These are phyloP conservation scores for Macadamia integrifolia DNA, from an alignment of 164 flowering plant species.

Conservation along the genomic window DNA sequence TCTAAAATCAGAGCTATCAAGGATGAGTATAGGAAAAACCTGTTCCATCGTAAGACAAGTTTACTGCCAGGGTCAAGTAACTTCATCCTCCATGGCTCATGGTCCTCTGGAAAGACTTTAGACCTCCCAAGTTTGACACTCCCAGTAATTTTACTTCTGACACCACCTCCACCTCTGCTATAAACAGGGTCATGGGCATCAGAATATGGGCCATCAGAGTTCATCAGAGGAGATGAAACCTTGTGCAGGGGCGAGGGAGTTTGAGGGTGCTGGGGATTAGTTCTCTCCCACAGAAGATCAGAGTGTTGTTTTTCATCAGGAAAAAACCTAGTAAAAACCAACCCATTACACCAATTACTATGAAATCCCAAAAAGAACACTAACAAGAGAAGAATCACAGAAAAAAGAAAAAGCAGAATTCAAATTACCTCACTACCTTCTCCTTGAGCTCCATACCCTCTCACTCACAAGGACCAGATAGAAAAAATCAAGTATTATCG, in stretches of 20 bases:
- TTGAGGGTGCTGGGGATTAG: slow-evolving; percentile 21
- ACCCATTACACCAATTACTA: slow-evolving; percentile 5
- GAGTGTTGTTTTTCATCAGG: slow-evolving; percentile 39
- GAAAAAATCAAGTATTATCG: no score
- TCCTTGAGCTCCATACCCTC: slow-evolving; percentile 43
- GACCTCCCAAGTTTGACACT: slow-evolving; percentile 28
- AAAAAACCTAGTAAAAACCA: slow-evolving; percentile 43
- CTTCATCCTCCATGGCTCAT: slow-evolving; percentile 43
- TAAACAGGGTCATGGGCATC: no score
- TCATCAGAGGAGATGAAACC: slow-evolving; percentile 31
- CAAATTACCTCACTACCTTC: slow-evolving; percentile 51
- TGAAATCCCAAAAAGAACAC: not conserved
- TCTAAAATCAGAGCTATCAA: slow-evolving; percentile 83
- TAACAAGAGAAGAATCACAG: not conserved
- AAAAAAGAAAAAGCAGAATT: slow-evolving; percentile 5
- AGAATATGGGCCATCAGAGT: slow-evolving; percentile 11
- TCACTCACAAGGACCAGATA: not conserved
- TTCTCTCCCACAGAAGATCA: slow-evolving; percentile 28
- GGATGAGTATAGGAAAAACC: slow-evolving; percentile 65
- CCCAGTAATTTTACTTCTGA: slow-evolving; percentile 25
- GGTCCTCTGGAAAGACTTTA: slow-evolving; percentile 49
- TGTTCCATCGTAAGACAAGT: slow-evolving; percentile 67
- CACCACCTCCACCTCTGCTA: slow-evolving; percentile 12
- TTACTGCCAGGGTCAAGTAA: slow-evolving; percentile 84
- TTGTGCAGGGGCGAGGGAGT: slow-evolving; percentile 33